phyloP scores from a whole-genome alignment of 83 land plant species.

The Thuja plicata region DNA sequence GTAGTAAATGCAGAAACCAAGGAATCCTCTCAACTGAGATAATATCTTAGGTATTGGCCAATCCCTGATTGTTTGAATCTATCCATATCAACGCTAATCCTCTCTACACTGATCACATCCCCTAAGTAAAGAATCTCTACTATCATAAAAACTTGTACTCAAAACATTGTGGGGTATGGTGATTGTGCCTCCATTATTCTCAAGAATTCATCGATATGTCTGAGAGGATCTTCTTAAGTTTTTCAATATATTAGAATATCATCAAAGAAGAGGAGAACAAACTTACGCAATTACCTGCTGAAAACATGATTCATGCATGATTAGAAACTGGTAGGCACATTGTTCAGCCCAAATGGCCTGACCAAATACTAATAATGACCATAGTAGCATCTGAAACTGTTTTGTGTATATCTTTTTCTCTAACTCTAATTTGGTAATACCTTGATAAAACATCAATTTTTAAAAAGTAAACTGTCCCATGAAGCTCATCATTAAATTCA shows the following conservation, averaged over 20 bases:
- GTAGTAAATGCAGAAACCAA: no score
- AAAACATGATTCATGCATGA: not conserved
- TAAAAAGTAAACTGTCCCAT: not conserved
- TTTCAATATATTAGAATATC: not conserved
- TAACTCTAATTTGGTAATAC: not conserved
- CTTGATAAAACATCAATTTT: not conserved
- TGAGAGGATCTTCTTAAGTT: not conserved
- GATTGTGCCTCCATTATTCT: not conserved
- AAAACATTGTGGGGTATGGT: not conserved
- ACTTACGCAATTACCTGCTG: not conserved
- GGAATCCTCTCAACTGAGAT: no score
- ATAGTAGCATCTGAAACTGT: not conserved
- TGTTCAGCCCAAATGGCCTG: not conserved
- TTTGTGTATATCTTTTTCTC: not conserved
- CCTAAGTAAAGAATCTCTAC: not conserved
- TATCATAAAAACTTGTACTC: not conserved
- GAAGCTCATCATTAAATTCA: slow-evolving; percentile 9
- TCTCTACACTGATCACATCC: no score
- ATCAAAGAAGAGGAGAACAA: not conserved
- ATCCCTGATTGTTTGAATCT: no score
- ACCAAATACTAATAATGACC: not conserved
- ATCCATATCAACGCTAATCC: no score
- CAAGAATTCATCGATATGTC: not conserved
- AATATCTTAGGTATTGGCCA: no score
- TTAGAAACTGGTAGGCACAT: not conserved